phyloP scores from a whole-genome alignment of 306 rosid species.

The Prunus armeniaca region DNA sequence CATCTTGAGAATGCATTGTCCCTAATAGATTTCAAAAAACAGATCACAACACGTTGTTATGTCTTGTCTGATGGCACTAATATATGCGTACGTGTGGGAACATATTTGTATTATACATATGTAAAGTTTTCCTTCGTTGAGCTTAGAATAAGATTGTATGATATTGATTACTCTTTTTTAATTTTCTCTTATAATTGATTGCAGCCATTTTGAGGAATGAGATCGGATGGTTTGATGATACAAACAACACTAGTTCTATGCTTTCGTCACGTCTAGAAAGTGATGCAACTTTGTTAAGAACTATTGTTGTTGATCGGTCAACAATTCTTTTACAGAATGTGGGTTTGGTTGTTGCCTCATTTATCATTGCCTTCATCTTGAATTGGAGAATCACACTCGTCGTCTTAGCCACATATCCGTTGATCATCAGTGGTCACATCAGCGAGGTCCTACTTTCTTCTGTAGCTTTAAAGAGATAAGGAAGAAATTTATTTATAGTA shows the following conservation, averaged over 20 bases:
- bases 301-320: constrained; percentile 83
- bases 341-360: constrained; percentile 76
- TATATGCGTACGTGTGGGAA: neutral
- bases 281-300: constrained; percentile 72
- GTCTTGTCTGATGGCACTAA: neutral
- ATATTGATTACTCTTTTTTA: constrained; percentile 7
- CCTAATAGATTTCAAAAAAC: neutral
- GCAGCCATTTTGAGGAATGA: constrained; percentile 94
- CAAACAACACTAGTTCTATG: constrained; percentile 80
- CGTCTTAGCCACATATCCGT: constrained; percentile 86
- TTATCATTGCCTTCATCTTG: constrained; percentile 78
- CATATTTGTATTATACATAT: too few species aligned
- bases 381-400: constrained; percentile 95
- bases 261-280: constrained; percentile 84
- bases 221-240: constrained; percentile 93
- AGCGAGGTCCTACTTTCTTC: constrained; percentile 62
- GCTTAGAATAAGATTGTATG: neutral
- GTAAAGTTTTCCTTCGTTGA: too few species aligned
- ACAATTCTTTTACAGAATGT: constrained; percentile 82
- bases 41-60: neutral
- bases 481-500: neutral
- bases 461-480: neutral
- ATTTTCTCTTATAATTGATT: constrained; percentile 18
- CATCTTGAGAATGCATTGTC: neutral
- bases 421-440: constrained; percentile 88